Conservation (phyloP, 768 basidiomycete genomes). For the Termitomyces sp. region DNA sequence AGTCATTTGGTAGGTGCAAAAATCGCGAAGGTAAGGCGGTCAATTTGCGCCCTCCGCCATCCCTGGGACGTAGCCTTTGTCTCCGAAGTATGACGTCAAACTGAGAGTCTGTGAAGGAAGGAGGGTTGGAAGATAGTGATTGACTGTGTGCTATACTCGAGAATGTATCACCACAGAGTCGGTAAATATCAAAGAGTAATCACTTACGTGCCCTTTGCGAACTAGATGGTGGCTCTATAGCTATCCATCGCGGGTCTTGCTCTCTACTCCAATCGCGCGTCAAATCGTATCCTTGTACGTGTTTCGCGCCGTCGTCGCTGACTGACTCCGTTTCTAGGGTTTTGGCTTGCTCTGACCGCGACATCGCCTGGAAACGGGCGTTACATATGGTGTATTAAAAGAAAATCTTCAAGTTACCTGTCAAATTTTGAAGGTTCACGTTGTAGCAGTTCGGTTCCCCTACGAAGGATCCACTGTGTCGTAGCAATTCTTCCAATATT, state of each 20-base stretch:
- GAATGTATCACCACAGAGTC: neutral
- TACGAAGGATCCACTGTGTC: too few species aligned
- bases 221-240: neutral
- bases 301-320: neutral
- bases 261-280: neutral
- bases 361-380: neutral
- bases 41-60: constrained; percentile 37
- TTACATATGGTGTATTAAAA: neutral
- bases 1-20: constrained; percentile 54
- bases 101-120: constrained; percentile 1
- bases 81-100: neutral
- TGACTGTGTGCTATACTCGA: neutral
- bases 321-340: neutral
- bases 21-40: constrained; percentile 51
- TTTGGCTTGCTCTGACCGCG: neutral
- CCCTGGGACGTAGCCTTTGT: constrained; percentile 27
- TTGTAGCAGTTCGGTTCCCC: too few species aligned
- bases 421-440: too few species aligned
- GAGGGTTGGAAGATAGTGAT: neutral
- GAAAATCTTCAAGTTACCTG: too few species aligned
- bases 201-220: neutral
- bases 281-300: neutral
- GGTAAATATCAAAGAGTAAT: neutral
- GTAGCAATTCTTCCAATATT: too few species aligned
- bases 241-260: neutral